These are phyloP conservation scores for Fusarium piperis DNA, from an alignment of 2,329 filamentous ascomycete genomes.

Conservation along the genomic window DNA sequence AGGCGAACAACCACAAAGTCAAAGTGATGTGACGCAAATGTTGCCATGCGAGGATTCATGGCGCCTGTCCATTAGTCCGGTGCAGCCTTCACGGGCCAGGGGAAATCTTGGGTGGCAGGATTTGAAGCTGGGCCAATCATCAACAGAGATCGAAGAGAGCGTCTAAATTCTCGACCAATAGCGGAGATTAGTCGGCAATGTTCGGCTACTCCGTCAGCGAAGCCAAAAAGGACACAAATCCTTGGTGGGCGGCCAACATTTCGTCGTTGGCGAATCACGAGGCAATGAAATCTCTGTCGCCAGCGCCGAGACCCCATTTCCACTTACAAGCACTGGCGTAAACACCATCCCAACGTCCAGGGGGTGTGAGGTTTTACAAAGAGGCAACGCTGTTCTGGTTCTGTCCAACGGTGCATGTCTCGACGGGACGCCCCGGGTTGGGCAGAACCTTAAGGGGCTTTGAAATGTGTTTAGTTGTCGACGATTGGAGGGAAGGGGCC, in stretches of 20 bases:
- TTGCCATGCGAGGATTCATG: conserved; percentile 4
- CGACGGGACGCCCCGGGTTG: conserved; percentile 17
- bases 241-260: conserved; percentile 19
- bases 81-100: conserved; percentile 28
- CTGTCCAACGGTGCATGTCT: conserved; percentile 16
- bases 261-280: conserved; percentile 29
- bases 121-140: conserved; percentile 29
- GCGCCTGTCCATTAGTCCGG: conserved; percentile 37
- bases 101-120: conserved; percentile 28
- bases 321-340: conserved; percentile 32
- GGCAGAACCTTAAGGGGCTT: conserved; percentile 9
- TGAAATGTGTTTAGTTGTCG: neutral
- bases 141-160: neutral
- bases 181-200: conserved; percentile 40
- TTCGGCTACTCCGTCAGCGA: conserved; percentile 29
- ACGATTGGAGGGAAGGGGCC: neutral
- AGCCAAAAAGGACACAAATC: conserved; percentile 14
- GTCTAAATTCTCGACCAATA: conserved; percentile 21
- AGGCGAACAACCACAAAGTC: conserved; percentile 3
- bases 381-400: conserved; percentile 22
- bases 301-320: conserved; percentile 25
- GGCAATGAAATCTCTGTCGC: conserved; percentile 39
- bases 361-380: conserved; percentile 22
- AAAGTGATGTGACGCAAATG: conserved; percentile 12
- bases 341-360: conserved; percentile 1